Base-by-base conservation (phyloP, 768 basidiomycete genomes). In the Calvatia gigantea region DNA sequence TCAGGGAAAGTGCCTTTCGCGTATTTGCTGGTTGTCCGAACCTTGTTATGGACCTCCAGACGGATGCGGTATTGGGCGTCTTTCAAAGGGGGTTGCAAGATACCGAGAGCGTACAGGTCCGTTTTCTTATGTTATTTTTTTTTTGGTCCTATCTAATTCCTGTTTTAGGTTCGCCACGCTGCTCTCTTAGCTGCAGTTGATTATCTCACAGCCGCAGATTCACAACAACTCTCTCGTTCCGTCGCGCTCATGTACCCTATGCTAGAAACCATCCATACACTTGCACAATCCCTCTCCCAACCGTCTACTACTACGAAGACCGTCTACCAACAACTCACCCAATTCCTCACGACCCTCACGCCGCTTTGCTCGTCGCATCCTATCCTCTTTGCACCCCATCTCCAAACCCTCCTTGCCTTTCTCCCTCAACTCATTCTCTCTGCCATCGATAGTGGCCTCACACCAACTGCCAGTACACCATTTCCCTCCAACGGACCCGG, bases 1-100 rank as follows among this genome's bases (percentile, higher is more conserved):
- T 80, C 59, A 71, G 83, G 23, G 84, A 87, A 61, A 82, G 77
- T 59, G 87, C 89, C 1, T 92, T 79, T 65, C 71, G 84, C 31
- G 79, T 91, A 0, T 89, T 91, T 65, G 79, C 87, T 0, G 86
- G 85, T 2, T 85, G 85, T 54, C 85, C 88, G 3, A 88, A 88
- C 64, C 74, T 91, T 25, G 79, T 91, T 33, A 83, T 87, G 76
- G 87, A 91, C 67, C 74, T 92, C 17, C 84, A 88, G 65, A 79
- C 82, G 3, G 86, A 88, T 28, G 81, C 81, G 0, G 87, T 91
- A 0, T 65, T 90, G 31, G 72, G 75, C 1, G 81, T 89, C 4
- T 81, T 91, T 39, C 81, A 84, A 59, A 75, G 79, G 19, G 89
- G 90, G 0, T 66, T 92, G 25, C 80, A 85, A 65, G 90, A 91